Evolutionary conservation across 2,329 filamentous ascomycete genomes (phyloP), one percentile per base, ranked within the genome.

Genomic region (Beauveria rudraprayagi): DNA sequence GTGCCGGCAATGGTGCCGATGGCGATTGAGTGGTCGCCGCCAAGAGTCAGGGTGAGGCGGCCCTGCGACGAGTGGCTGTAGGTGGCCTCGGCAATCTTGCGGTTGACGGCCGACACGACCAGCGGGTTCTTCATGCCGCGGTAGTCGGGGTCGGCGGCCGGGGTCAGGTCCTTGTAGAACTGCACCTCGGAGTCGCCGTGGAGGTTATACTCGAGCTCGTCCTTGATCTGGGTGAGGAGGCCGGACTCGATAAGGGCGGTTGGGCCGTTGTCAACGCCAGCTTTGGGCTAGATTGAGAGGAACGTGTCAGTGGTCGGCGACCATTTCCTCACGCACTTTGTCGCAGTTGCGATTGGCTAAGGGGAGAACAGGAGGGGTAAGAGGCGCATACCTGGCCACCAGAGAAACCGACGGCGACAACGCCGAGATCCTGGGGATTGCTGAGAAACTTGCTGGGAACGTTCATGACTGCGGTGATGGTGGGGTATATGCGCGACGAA

Each of bases 381-480:
- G 9, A 17, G 9, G 56, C 57, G 69, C 80, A 68, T 85, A 94
- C 92, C 85, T 97, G 94, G 61, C 94, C 94, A 66, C 93, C 93
- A 59, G 92, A 96, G 80, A 97, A 99, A 65, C 93, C 93, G 43
- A 97, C 94, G 55, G 93, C 92, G 43, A 97, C 91, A 61, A 99
- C 84, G 64, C 93, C 94, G 65, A 99, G 82, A 70, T 97, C 87
- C 70, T 90, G 82, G 37, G 86, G 84, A 71, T 87, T 82, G 65
- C 87, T 81, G 67, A 97, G 88, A 78, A 97, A 97, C 71, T 89
- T 92, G 72, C 80, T 81, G 66, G 77, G 73, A 66, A 84, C 72
- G 68, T 81, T 79, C 78, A 83, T 81, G 65, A 63, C 69, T 63
- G 41, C n/a, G 28, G 43, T 48, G 37, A 40, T 60, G 55, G 37